These are phyloP conservation scores for Amanita pallidorosea DNA, from an alignment of 768 basidiomycete species.

Conservation along the genomic window DNA sequence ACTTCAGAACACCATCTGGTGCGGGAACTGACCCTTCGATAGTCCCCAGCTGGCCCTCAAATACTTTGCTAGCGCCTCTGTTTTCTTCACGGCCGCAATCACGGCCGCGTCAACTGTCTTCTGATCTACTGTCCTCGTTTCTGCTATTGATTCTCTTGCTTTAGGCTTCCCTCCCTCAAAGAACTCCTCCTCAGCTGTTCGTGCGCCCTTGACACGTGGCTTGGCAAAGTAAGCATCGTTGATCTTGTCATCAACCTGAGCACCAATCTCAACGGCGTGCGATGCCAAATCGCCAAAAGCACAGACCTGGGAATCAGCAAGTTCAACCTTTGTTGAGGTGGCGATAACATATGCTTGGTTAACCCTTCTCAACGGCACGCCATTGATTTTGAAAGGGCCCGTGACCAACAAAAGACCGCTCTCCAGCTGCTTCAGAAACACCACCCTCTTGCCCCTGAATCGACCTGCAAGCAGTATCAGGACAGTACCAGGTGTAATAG, in stretches of 20 bases:
- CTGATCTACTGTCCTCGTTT: constrained; percentile 83
- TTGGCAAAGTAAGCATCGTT: constrained; percentile 94
- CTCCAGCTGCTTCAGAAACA: constrained; percentile 92
- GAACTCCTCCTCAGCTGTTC: constrained; percentile 93
- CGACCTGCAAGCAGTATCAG: constrained; percentile 96
- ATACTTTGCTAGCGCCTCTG: constrained; percentile 86
- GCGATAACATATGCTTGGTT: constrained; percentile 99
- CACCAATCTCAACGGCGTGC: neutral
- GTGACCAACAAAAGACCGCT: constrained; percentile 92
- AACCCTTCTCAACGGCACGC: constrained; percentile 94
- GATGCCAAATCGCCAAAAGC: constrained; percentile 1
- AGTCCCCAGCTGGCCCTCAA: constrained; percentile 88
- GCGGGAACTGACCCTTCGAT: constrained; percentile 95
- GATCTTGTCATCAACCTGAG: constrained; percentile 78
- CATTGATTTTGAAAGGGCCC: constrained; percentile 97
- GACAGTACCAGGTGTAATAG: constrained; percentile 90
- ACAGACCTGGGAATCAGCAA: constrained; percentile 64
- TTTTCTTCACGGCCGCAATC: constrained; percentile 80
- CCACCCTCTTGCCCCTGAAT: constrained; percentile 97
- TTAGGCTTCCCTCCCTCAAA: constrained; percentile 91
- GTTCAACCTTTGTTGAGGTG: constrained; percentile 88
- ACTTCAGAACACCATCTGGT: constrained; percentile 80
- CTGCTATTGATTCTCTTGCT: constrained; percentile 77
- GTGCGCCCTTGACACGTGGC: constrained; percentile 51
- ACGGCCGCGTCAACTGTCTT: constrained; percentile 77